phyloP scores from a whole-genome alignment of 441 rosid species.

The Erodium chrysanthum region DNA sequence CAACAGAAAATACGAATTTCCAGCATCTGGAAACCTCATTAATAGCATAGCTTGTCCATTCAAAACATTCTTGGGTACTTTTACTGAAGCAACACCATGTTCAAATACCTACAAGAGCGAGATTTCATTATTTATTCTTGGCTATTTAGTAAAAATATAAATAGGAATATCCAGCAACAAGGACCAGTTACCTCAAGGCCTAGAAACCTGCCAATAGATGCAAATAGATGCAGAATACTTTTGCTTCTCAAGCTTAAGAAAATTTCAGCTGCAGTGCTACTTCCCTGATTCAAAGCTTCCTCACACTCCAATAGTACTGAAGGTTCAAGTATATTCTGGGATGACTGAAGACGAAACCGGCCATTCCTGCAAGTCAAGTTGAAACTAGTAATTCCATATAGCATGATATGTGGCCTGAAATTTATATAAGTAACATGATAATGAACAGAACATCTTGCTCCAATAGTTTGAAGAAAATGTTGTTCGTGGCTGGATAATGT shows the following conservation, averaged over 20 bases:
- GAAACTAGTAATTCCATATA: slow-evolving; percentile 5
- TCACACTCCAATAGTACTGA: slow-evolving; percentile 60
- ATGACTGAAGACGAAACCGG: slow-evolving; percentile 66
- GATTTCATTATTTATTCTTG: slow-evolving; percentile 18
- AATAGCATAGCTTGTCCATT: slow-evolving; percentile 53
- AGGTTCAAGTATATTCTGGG: slow-evolving; percentile 52
- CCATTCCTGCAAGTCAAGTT: slow-evolving; percentile 64
- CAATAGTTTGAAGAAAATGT: background rate
- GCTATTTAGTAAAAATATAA: background rate
- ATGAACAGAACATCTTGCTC: background rate
- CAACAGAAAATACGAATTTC: slow-evolving; percentile 73
- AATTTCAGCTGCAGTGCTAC: slow-evolving; percentile 62
- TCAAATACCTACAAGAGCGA: slow-evolving; percentile 67
- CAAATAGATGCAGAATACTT: slow-evolving; percentile 79
- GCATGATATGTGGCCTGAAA: slow-evolving; percentile 1
- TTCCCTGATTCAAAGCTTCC: slow-evolving; percentile 94
- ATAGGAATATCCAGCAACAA: background rate
- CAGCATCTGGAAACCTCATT: slow-evolving; percentile 89
- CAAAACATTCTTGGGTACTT: slow-evolving; percentile 58
- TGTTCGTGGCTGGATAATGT: background rate
- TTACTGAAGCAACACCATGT: slow-evolving; percentile 52
- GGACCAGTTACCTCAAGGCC: slow-evolving; percentile 67
- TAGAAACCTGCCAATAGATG: slow-evolving; percentile 80
- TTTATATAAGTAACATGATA: background rate
- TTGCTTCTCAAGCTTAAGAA: slow-evolving; percentile 76